Evolutionary conservation across 1,284 basidiomycete species (phyloP), one percentile per base, ranked within the genome.

Genomic region (Apiotrichum brassicae): DNA sequence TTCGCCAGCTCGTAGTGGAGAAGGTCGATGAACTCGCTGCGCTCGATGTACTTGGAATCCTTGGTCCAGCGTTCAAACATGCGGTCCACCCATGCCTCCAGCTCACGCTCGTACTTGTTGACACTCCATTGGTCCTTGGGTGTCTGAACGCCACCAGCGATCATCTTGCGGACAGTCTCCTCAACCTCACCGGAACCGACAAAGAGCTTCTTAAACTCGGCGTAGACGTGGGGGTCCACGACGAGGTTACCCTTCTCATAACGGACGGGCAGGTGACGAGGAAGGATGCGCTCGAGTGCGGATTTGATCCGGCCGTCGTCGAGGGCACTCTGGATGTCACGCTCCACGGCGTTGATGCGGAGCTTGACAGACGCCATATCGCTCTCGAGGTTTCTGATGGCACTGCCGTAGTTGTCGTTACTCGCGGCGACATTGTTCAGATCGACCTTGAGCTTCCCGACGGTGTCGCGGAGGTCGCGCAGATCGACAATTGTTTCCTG

Each of bases 261-360:
- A 20, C 58, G 51, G n/a, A 77, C 71, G 5, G 76, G 75, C 49
- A 78, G 55, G 25, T 56, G 56, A 19, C 61, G 51, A 0, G 77
- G 76, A 26, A 76, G 60, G n/a, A 74, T 64, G 32, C 60, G 48
- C 36, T 74, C 72, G 35, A 77, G 62, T 1, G 67, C 68, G 4
- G 62, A 56, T 18, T 63, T 63, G 24, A 76, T 51, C 20, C 59
- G 49, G 20, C 69, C 70, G 20, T 66, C 65, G 33, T 71, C 62
- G 20, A 70, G 40, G 0, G 66, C 68, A 6, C 51, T 47, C n/a
- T 53, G 51, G 12, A 73, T 78, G 7, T 79, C 80, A n/a, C 79
- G 78, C 64, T 89, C 86, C 7, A 87, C 63, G 25, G 70, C 71
- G 62, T 83, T 84, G 0, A 79, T 76, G 43, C 84, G 82, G 4